Evolutionary conservation across 2,329 filamentous ascomycete species (phyloP), one percentile per base, ranked within the genome.

Genomic region (Teratosphaeria destructans): DNA sequence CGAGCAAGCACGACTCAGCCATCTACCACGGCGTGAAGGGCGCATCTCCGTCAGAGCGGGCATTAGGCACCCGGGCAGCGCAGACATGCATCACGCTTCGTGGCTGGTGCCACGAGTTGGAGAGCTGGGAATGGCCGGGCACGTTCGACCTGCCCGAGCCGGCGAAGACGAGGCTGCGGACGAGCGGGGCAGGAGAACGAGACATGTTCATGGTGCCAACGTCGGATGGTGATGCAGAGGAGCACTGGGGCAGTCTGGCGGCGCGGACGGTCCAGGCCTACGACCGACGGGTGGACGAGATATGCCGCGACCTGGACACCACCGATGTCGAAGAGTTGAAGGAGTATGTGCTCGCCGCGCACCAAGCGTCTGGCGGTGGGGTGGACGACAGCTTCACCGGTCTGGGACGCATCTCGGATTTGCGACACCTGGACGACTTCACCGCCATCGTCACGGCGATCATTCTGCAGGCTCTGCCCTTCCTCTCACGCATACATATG

Each of bases 401-500:
- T 8, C 64, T 62, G 53, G 62, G 61, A 35, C 62, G 60, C 14
- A 49, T 56, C 34, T 61, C 61, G 2, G 66, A 69, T 54, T 49
- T 71, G 53, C 66, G 58, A 74, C 66, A 64, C 62, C 84, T 97
- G 79, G 91, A 94, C 67, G 94, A 97, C 72, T 85, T 96, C 68
- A 92, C 90, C 8, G 90, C 93, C 27, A 82, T 97, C 54, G 83
- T 97, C 59, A 96, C 94, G 1, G 89, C 92, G 32, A 95, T 93
- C 37, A 88, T 96, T 19, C 76, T 99, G n/a, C 89, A 94, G 70
- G 85, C 90, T 3, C 79, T 99, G 23, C 94, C 94, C 1, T 86
- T 88, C 61, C 76, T 96, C 52, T 87, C 90, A 10, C 85, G 82
- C 58, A 75, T 99, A 26, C 85, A 84, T 58, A 81, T 82, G 8